Evolutionary conservation across 257 asterid genomes (phyloP).

Genomic region (Solanum etuberosum): DNA sequence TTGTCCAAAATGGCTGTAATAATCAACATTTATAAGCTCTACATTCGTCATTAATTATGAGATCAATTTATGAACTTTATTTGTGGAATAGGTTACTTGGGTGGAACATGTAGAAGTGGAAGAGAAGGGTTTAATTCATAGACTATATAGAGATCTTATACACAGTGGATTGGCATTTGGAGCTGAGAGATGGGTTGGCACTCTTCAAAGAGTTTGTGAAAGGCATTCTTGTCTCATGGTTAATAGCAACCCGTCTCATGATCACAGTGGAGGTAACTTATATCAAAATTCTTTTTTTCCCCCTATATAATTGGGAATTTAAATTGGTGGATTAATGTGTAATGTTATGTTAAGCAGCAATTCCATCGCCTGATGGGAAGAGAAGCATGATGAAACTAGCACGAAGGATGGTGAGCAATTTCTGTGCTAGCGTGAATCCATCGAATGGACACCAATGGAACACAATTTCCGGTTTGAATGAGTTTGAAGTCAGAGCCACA

Average conservation of each 20-base stretch:
- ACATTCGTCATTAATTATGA: background rate
- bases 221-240: slow-evolving; percentile 75
- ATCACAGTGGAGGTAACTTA: slow-evolving; percentile 66
- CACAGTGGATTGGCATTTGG: slow-evolving; percentile 77
- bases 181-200: slow-evolving; percentile 89
- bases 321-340: background rate
- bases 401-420: slow-evolving; percentile 77
- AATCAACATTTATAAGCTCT: background rate
- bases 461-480: slow-evolving; percentile 47
- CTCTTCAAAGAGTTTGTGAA: slow-evolving; percentile 72
- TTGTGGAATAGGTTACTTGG: slow-evolving; percentile 63
- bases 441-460: slow-evolving; percentile 74
- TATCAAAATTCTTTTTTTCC: background rate
- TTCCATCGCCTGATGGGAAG: slow-evolving; percentile 74
- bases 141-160: slow-evolving; percentile 65
- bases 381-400: slow-evolving; percentile 92
- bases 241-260: slow-evolving; percentile 45
- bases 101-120: slow-evolving; percentile 88
- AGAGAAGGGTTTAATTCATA: slow-evolving; percentile 49
- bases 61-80: background rate
- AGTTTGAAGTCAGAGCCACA: slow-evolving; percentile 71
- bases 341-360: slow-evolving; percentile 20
- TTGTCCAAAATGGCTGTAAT: background rate
- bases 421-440: slow-evolving; percentile 73
- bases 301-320: background rate